A percentile compares a stretch with the other conserved stretches of the same genome.
phyloP scores from a whole-genome alignment of 257 asterid genomes.

The Solanum pennellii region DNA sequence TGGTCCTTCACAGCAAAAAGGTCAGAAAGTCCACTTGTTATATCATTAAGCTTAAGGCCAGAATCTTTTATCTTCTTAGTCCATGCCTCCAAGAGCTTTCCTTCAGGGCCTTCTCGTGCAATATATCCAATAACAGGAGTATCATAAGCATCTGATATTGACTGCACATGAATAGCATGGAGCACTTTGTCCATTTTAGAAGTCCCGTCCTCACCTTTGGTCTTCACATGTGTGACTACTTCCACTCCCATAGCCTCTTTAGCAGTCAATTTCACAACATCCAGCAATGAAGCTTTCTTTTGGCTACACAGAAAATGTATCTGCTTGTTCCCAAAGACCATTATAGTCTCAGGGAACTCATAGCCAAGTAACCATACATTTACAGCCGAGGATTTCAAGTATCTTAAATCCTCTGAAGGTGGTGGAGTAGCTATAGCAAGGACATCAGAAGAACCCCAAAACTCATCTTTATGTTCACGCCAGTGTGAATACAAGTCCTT shows the following conservation, averaged over 20 bases:
- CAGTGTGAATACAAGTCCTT: constrained; percentile 32
- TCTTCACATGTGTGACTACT: constrained; percentile 15
- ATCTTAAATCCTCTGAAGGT: constrained; percentile 38
- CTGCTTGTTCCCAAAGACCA: constrained; percentile 15
- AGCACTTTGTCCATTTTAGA: constrained; percentile 6
- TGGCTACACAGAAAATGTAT: constrained; percentile 20
- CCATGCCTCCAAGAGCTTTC: constrained; percentile 17
- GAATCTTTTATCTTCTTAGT: constrained; percentile 4
- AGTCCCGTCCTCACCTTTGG: constrained; percentile 11
- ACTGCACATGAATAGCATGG: constrained; percentile 2
- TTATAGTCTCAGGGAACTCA: constrained; percentile 20
- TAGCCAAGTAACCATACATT: constrained; percentile 16
- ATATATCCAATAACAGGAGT: constrained; percentile 12
- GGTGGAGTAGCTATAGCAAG: constrained; percentile 45
- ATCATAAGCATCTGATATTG: not conserved
- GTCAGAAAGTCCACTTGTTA: constrained; percentile 12
- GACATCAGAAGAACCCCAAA: constrained; percentile 40
- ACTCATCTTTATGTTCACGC: constrained; percentile 30
- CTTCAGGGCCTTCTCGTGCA: constrained; percentile 19
- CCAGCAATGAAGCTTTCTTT: constrained; percentile 13
- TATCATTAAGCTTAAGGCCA: constrained; percentile 6
- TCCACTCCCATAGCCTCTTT: constrained; percentile 10
- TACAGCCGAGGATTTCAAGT: constrained; percentile 25
- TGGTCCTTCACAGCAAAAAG: constrained; percentile 18
- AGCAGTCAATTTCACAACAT: constrained; percentile 10